A percentile compares a stretch with the other conserved stretches of the same genome.
These are phyloP conservation scores for Citeromyces matritensis DNA, from an alignment of 805 yeast genomes.

Conservation along the genomic window DNA sequence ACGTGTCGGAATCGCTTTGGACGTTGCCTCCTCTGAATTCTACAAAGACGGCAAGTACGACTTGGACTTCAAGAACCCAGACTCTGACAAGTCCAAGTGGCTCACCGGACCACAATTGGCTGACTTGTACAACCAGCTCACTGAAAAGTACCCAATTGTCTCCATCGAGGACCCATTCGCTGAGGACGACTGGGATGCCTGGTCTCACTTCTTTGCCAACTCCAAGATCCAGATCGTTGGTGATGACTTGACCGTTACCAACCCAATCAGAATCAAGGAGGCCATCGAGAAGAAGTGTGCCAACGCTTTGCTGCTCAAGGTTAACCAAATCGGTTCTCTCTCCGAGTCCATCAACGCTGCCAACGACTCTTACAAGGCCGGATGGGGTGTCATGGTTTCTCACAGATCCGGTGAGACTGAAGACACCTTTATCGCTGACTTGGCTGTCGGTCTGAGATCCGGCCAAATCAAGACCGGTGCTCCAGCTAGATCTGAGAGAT, in stretches of 20 bases:
- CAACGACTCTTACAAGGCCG: slow-evolving; percentile 83
- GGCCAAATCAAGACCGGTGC: slow-evolving; percentile 99
- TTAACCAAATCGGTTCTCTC: slow-evolving; percentile 96
- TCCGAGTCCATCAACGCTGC: slow-evolving; percentile 97
- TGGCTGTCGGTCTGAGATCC: slow-evolving; percentile 93
- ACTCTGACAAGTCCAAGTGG: slow-evolving; percentile 84
- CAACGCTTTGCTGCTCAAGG: slow-evolving; percentile 89
- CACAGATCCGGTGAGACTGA: slow-evolving; percentile 99
- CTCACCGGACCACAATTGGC: slow-evolving; percentile 81
- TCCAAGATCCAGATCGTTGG: slow-evolving; percentile 84
- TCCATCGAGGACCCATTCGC: slow-evolving; percentile 98
- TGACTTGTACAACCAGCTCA: slow-evolving; percentile 63
- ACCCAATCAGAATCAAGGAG: slow-evolving; percentile 85
- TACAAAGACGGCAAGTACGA: slow-evolving; percentile 95
- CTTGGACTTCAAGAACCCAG: slow-evolving; percentile 95
- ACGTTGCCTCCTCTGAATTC: slow-evolving; percentile 96
- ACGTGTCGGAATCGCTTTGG: slow-evolving; percentile 82
- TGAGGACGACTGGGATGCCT: slow-evolving; percentile 99
- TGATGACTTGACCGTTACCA: slow-evolving; percentile 98
- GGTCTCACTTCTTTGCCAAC: slow-evolving; percentile 75
- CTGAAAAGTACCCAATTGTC: slow-evolving; percentile 90
- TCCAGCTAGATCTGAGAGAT: slow-evolving; percentile 99
- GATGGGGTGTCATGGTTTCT: slow-evolving; percentile 99
- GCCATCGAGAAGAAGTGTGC: slow-evolving; percentile 97
- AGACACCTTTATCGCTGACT: slow-evolving; percentile 96